Evolutionary conservation across 176 grass and related monocot species (phyloP), one percentile per base, ranked within the genome.

Genomic region (Aegilops sharonensis): DNA sequence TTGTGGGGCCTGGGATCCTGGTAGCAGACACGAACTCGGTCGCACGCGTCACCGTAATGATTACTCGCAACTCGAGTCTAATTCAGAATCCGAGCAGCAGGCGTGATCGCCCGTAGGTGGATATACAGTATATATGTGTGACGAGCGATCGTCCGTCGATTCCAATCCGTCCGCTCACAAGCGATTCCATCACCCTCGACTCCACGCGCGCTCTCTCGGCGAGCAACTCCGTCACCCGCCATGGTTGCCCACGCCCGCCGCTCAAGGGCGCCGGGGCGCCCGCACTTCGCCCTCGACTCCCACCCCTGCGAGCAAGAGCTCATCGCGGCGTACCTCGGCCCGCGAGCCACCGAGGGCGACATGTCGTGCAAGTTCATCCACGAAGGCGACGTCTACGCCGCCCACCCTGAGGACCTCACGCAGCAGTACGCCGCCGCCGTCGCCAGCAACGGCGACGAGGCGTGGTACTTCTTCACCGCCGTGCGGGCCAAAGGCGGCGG

Each of bases 401-500:
- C 21, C 0, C 48, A 59, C 62, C 83, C 83, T 0, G 29, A 0
- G 15, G 48, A 5, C 14, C 50, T 90, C 52, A 86, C 79, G n/a
- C 2, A 0, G n/a, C 0, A 3, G 17, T 32, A 24, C 72, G n/a
- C 12, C 4, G 39, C 84, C 54, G 79, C 54, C 11, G 11, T 64
- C 11, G 42, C 72, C 72, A 78, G 72, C 79, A 78, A 56, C 42
- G 84, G 84, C 40, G 72, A 86, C 64, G 1, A 15, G 15, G 88
- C 78, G 18, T 90, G 88, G 88, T 90, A 90, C 79, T 83, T 90
- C 78, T 72, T 90, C 84, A 64, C 64, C 79, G 8, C 84, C 54
- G 79, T 90, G 84, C 13, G 88, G 17, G 11, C 78, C 17, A 86
- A 71, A 9, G 68, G 24, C 23, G 31, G 84, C n/a, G 39, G 59